phyloP scores from a whole-genome alignment of 2,329 filamentous ascomycete genomes.

The Penicillium brevicompactum region DNA sequence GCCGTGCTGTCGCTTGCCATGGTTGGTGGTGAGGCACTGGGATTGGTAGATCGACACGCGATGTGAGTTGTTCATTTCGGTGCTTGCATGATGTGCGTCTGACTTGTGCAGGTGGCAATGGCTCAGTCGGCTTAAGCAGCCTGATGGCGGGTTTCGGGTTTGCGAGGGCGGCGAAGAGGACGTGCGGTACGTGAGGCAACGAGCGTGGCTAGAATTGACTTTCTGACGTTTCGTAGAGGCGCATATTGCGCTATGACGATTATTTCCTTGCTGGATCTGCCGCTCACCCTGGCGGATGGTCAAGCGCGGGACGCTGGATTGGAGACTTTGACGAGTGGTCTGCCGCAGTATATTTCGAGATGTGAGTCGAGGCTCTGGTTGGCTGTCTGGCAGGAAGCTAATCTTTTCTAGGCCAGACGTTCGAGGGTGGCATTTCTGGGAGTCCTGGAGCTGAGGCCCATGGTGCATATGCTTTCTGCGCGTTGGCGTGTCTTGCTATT shows the following conservation, averaged over 20 bases:
- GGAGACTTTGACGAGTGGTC: slow-evolving; percentile 67
- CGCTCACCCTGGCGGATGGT: slow-evolving; percentile 76
- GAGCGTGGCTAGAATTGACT: background rate
- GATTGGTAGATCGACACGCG: slow-evolving; percentile 74
- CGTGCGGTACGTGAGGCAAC: slow-evolving; percentile 64
- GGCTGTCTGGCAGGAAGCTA: slow-evolving; percentile 10
- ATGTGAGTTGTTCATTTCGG: slow-evolving; percentile 55
- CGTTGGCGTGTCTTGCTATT: slow-evolving; percentile 83
- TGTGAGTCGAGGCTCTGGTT: slow-evolving; percentile 55
- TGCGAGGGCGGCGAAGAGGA: slow-evolving; percentile 87
- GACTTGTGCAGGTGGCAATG: slow-evolving; percentile 69
- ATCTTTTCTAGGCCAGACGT: slow-evolving; percentile 73
- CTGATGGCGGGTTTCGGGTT: slow-evolving; percentile 87
- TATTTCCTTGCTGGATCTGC: slow-evolving; percentile 79
- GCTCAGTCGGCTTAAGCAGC: slow-evolving; percentile 82
- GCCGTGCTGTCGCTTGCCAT: slow-evolving; percentile 75
- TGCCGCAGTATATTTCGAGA: slow-evolving; percentile 76
- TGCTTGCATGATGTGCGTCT: slow-evolving; percentile 18
- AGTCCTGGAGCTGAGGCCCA: slow-evolving; percentile 89
- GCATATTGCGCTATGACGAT: slow-evolving; percentile 89
- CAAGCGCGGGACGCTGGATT: slow-evolving; percentile 66
- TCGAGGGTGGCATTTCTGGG: slow-evolving; percentile 88
- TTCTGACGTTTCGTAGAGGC: slow-evolving; percentile 57
- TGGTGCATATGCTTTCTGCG: slow-evolving; percentile 95
- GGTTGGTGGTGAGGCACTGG: slow-evolving; percentile 73